Evolutionary conservation across 2,329 filamentous ascomycete species (phyloP).

Genomic region (Pleomassaria siparia): DNA sequence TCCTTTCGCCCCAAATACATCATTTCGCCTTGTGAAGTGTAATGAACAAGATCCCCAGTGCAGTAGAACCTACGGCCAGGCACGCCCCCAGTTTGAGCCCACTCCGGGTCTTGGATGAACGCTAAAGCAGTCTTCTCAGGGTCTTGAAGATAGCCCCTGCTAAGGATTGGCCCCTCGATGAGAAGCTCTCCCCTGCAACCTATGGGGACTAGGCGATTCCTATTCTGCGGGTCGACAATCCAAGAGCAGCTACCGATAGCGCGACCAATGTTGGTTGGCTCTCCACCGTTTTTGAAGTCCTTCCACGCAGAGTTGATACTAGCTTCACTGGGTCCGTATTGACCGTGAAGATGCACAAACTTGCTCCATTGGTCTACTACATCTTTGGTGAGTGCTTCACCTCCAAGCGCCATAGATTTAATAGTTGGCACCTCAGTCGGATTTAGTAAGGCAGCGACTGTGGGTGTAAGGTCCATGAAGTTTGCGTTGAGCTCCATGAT

Average conservation of each 20-base stretch:
- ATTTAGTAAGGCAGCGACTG: constrained; percentile 55
- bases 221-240: constrained; percentile 37
- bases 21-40: constrained; percentile 35
- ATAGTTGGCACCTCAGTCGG: constrained; percentile 49
- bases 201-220: constrained; percentile 34
- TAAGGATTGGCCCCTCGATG: constrained; percentile 39
- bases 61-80: constrained; percentile 31
- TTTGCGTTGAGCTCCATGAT: constrained; percentile 30
- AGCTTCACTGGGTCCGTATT: constrained; percentile 37
- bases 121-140: constrained; percentile 30
- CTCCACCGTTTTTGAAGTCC: constrained; percentile 31
- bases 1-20: constrained; percentile 41
- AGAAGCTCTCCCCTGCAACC: constrained; percentile 38
- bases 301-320: constrained; percentile 37
- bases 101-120: constrained; percentile 33
- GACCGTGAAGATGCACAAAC: constrained; percentile 26
- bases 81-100: constrained; percentile 22
- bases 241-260: constrained; percentile 33
- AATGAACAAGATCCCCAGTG: constrained; percentile 37
- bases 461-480: constrained; percentile 57
- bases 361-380: constrained; percentile 31
- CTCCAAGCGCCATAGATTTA: constrained; percentile 47
- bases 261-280: constrained; percentile 37
- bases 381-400: constrained; percentile 45
- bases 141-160: constrained; percentile 38